These are phyloP conservation scores for Salix koriyanagi DNA, from an alignment of 345 rosid species.

Conservation along the genomic window DNA sequence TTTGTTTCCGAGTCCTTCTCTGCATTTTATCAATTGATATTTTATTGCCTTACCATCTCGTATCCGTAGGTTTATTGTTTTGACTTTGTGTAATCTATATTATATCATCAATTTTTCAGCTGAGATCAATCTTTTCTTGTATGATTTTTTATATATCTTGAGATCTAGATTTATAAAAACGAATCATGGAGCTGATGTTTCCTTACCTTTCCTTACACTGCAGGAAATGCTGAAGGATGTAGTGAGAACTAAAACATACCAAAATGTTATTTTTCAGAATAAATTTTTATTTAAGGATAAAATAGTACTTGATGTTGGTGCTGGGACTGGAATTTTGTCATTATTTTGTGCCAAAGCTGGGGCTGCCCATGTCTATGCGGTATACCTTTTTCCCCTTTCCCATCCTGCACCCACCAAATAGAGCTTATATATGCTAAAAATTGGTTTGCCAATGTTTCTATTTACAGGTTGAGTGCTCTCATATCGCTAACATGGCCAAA, in stretches of 20 bases:
- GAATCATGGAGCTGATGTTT: background rate
- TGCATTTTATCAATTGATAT: background rate
- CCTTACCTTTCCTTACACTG: constrained; percentile 15
- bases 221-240: constrained; percentile 99
- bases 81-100: background rate
- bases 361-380: constrained; percentile 91
- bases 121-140: background rate
- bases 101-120: background rate
- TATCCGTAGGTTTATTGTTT: background rate
- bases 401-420: background rate
- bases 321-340: constrained; percentile 96
- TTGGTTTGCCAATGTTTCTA: constrained; percentile 1
- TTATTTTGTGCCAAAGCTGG: constrained; percentile 97
- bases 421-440: background rate
- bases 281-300: constrained; percentile 85
- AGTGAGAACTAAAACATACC: constrained; percentile 94
- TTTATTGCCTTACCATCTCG: background rate
- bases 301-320: constrained; percentile 95
- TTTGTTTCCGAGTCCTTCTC: background rate
- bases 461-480: constrained; percentile 82
- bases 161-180: background rate
- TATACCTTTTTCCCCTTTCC: constrained; percentile 21
- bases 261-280: constrained; percentile 88
- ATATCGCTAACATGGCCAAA: constrained; percentile 92
- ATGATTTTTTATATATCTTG: background rate